Base-by-base conservation (phyloP, 805 yeast genomes). In the Pichia membranifaciens region DNA sequence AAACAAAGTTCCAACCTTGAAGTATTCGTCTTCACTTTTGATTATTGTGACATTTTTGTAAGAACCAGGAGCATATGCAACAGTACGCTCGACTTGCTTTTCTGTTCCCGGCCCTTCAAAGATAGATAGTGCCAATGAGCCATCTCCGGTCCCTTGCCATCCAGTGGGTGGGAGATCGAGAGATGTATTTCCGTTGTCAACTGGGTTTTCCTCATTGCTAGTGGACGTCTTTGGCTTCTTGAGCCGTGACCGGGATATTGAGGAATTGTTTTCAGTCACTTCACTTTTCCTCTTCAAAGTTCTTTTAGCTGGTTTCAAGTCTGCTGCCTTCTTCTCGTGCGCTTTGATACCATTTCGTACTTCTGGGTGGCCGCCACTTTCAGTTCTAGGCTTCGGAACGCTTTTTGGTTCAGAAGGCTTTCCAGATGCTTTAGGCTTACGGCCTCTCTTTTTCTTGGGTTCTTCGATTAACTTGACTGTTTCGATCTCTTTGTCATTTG, bases 41-140 rank as follows among this genome's bases (percentile, higher is more conserved):
- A 69, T 61, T 6, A 66, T 51, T 20, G 72, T 66, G 29, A 73
- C 69, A 31, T 68, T 74, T 20, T 73, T 72, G 13, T 78, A 75
- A 20, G 75, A 70, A 31, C 75, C 70, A 5, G 87, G 81, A 0
- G 84, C 80, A 77, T 79, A 82, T 5, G 91, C 93, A 16, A 87
- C 70, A 0, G 71, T 62, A 51, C 79, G 65, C 28, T 67, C 66
- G 1, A 65, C 58, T 45, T 71, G 72, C 7, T 65, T 64, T 37
- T 73, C 78, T 0, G 73, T 66, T 1, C 74, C 78, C 33, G 76
- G 78, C 1, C 74, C 75, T 45, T 70, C 73, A 52, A 70, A 75
- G 0, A 83, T 78, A n/a, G 74, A 73, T 12, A 73, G 54, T 6
- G 66, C 67, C 15, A 78, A 61, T 4, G 63, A 58, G n/a, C 38